Evolutionary conservation across 345 rosid genomes (phyloP), one percentile per base, ranked within the genome.

Genomic region (Turritis glabra): DNA sequence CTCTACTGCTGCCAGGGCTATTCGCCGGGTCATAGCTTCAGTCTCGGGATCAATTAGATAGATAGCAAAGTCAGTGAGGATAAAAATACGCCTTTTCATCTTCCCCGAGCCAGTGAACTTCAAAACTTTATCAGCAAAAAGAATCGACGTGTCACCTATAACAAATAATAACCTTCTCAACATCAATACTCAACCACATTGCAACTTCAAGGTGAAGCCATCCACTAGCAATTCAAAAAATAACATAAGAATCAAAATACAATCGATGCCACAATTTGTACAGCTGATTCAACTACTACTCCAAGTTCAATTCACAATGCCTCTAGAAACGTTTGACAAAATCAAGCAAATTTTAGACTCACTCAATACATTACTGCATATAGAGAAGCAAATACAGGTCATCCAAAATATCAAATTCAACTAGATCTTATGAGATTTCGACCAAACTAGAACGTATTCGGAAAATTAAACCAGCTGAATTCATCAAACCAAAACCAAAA

Each of bases 101-200:
- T 89, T 92, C 77, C 97, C 98, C 0, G 96, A 78, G 69, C 87
- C 83, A 32, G 97, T 90, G 82, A 92, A 88, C 86, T 89, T 90
- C 88, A 92, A 74, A 33, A 96, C 87, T 72, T 90, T 96, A 82
- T 96, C 98, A 33, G 96, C 98, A 77, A 92, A 92, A 10, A 88
- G 85, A 30, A 92, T 84, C 52, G 80, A 80, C 29, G 72, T 85
- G 69, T 92, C 97, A 66, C 98, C 99, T 92, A 81, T 30, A 51
- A 32, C 55, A 64, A 10, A 12, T 1, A 59, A 60, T 40, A 29
- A 47, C 41, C 23, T 3, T 43, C 13, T 30, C 13, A 53, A 9
- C 40, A 73, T 25, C 56, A 46, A 7, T 13, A 23, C 17, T 29
- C 26, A 51, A 19, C 12, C 13, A 61, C 63, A 38, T 40, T 62